Conservation (phyloP, 257 asterid species). For the Solanum pennellii region DNA sequence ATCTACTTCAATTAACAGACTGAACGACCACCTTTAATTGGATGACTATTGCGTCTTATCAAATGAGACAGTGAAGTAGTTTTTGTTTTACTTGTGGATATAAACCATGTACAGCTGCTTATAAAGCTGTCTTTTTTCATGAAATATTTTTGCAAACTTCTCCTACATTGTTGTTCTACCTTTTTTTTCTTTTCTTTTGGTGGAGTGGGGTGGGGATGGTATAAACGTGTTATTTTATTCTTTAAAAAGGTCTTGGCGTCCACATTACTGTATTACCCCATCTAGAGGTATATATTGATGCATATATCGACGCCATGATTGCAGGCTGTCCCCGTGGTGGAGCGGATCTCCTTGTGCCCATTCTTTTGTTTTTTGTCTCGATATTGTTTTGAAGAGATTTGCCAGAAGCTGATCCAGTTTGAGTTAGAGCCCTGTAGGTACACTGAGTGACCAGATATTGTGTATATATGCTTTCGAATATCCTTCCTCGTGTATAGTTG, state of each 20-base stretch:
- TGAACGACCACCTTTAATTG: background rate
- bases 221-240: background rate
- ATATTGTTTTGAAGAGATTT: slow-evolving; percentile 25
- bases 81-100: background rate
- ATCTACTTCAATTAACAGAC: background rate
- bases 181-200: background rate
- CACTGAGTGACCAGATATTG: background rate
- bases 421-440: slow-evolving; percentile 12
- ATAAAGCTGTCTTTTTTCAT: background rate
- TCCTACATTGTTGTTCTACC: background rate
- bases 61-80: background rate
- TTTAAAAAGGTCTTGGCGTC: background rate
- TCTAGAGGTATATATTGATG: slow-evolving; percentile 4
- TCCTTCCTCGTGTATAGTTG: background rate
- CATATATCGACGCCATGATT: background rate
- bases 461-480: background rate
- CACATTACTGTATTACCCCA: background rate
- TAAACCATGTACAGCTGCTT: background rate
- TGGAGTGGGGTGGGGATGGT: background rate
- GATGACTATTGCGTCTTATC: background rate
- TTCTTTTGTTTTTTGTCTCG: slow-evolving; percentile 52
- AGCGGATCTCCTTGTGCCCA: slow-evolving; percentile 30
- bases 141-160: background rate
- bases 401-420: slow-evolving; percentile 15
- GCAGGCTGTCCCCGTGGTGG: slow-evolving; percentile 34